Base-by-base conservation (phyloP, 176 grass and related monocot species). In the Juncus effusus region DNA sequence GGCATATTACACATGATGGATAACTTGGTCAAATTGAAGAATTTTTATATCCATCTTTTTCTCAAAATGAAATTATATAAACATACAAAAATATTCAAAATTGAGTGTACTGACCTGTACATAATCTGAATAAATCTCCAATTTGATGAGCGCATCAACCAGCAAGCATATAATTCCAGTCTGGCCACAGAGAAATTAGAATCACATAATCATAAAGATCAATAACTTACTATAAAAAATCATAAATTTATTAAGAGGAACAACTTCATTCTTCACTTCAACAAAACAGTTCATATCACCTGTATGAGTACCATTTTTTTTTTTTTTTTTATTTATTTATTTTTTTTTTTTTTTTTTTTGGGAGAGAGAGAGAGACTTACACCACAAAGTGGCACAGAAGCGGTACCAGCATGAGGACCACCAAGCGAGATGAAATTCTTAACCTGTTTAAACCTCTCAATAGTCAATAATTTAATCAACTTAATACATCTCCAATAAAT, bases 351-450 rank as follows among this genome's bases (percentile, higher is more conserved):
- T n/a, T n/a, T 40, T 51, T n/a, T 57, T 59, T 70, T 51, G 41
- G 51, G 15, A 51, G 57, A 54, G 14, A 73, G 74, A 59, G 41
- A 42, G 75, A 4, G 10, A 55, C 86, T 75, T 85, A 96, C 92
- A 74, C 92, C 92, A 67, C 92, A 96, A 66, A 96, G 78, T 36
- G 92, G 92, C 9, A 96, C 84, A 81, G 92, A 96, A 83, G 92
- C 92, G 58, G 92, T 96, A 78, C 92, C 92, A 51, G 92, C 92
- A 77, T 91, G 92, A 80, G 92, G 92, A 59, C 92, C 92, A 45
- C 84, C 92, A 35, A 96, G 63, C 41, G 87, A 96, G 71, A 96
- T 88, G 42, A 96, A 96, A 86, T 88, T 96, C 56, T 91, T 96
- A 36, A 96, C 87, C 92, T 96, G 72, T 80, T 62, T 42, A 74